These are phyloP conservation scores for Dimocarpus longan DNA, from an alignment of 345 rosid genomes.

Conservation along the genomic window DNA sequence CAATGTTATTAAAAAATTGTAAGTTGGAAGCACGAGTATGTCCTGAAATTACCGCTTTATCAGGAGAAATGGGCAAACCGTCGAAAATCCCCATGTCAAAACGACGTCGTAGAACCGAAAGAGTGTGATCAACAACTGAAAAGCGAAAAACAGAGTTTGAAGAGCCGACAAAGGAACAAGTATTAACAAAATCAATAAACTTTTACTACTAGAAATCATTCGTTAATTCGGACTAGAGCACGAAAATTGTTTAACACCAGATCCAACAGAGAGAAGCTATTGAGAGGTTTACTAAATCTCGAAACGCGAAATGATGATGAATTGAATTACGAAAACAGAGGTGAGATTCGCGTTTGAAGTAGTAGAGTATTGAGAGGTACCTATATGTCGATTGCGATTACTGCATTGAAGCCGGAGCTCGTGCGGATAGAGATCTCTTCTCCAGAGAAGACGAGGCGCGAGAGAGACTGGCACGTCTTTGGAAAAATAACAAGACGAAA, in stretches of 20 bases:
- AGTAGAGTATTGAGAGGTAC: constrained; percentile 11
- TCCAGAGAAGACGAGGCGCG: background rate
- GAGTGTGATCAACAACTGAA: constrained; percentile 20
- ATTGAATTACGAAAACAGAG: background rate
- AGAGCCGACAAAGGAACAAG: background rate
- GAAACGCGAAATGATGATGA: background rate
- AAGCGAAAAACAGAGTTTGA: background rate
- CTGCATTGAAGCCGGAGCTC: constrained; percentile 11
- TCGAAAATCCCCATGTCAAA: constrained; percentile 76
- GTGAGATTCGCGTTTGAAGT: background rate
- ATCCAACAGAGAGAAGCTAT: constrained; percentile 21
- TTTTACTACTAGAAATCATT: background rate
- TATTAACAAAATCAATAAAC: background rate
- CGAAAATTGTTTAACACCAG: constrained; percentile 2
- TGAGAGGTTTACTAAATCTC: background rate
- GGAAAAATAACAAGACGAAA: background rate
- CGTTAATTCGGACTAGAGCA: background rate
- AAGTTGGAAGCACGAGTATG: background rate
- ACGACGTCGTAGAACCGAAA: constrained; percentile 13
- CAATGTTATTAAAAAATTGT: too few species aligned
- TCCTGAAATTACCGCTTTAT: constrained; percentile 64
- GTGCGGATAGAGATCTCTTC: constrained; percentile 22
- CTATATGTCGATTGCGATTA: background rate
- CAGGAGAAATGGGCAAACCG: constrained; percentile 88
- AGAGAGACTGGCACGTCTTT: background rate